A percentile compares a stretch with the other conserved stretches of the same genome.
Conservation (phyloP, 1,284 basidiomycete species). For the Athelia psychrophila region DNA sequence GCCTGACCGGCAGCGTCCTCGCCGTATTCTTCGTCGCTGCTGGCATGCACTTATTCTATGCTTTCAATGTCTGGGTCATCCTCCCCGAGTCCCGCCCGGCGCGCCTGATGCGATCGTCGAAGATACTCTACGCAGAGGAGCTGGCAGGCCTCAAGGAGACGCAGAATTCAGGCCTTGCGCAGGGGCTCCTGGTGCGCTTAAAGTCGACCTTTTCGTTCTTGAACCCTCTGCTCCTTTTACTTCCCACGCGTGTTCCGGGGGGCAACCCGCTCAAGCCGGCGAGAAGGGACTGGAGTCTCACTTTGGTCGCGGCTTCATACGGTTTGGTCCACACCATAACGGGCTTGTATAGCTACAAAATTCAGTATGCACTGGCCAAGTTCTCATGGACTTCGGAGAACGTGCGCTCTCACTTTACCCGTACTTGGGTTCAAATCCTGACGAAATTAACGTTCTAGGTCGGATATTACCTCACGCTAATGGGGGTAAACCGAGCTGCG, state of each 20-base stretch:
- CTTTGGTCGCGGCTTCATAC: slow-evolving; percentile 53
- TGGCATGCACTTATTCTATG: slow-evolving; percentile 46
- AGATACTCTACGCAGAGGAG: slow-evolving; percentile 17
- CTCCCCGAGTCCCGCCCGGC: slow-evolving; percentile 75
- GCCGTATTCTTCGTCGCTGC: slow-evolving; percentile 71
- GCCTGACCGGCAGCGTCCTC: slow-evolving; percentile 48
- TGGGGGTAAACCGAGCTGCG: slow-evolving; percentile 56
- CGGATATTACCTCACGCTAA: slow-evolving; percentile 68
- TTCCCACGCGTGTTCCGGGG: slow-evolving; percentile 38
- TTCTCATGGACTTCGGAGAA: slow-evolving; percentile 76
- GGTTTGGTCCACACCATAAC: slow-evolving; percentile 34
- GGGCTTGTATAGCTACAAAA: slow-evolving; percentile 56
- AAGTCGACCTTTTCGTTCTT: slow-evolving; percentile 54
- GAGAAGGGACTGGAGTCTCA: slow-evolving; percentile 64
- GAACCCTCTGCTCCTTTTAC: slow-evolving; percentile 63
- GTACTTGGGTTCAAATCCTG: neutral
- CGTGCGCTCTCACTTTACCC: slow-evolving; percentile 33
- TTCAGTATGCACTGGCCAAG: slow-evolving; percentile 65
- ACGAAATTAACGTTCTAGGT: slow-evolving; percentile 41
- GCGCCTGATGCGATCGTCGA: slow-evolving; percentile 38
- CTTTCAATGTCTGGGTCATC: slow-evolving; percentile 51
- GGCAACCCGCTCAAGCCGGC: neutral
- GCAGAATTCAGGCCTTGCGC: neutral
- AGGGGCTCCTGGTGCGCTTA: slow-evolving; percentile 11
- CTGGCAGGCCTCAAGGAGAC: slow-evolving; percentile 13